phyloP scores from a whole-genome alignment of 495 filamentous ascomycete species.

The Lindgomyces ingoldianus region DNA sequence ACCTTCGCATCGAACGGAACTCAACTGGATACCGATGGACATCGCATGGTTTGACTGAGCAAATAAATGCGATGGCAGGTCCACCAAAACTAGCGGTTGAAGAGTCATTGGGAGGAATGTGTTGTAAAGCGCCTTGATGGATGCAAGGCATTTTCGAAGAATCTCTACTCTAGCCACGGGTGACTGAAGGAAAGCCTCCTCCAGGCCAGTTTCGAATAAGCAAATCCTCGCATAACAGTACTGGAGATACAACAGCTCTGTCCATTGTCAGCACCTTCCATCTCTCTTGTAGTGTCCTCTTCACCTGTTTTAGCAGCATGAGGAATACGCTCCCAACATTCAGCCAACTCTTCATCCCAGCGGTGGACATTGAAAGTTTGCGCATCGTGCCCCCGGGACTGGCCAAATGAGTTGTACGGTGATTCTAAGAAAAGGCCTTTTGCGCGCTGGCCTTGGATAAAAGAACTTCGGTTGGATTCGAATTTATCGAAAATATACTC shows the following conservation, averaged over 20 bases:
- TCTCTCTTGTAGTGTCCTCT: not conserved
- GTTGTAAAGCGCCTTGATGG: not conserved
- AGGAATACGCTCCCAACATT: constrained; percentile 7
- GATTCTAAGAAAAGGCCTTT: not conserved
- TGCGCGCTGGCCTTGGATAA: not conserved
- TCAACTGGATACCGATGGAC: constrained; percentile 14
- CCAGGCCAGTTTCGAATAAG: constrained; percentile 7
- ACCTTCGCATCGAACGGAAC: constrained; percentile 10
- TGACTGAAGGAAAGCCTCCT: constrained; percentile 1
- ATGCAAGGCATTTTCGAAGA: not conserved
- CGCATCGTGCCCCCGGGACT: not conserved
- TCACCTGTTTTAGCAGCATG: constrained; percentile 1
- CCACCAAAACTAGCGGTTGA: not conserved
- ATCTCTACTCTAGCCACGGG: not conserved
- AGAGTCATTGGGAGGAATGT: constrained; percentile 7
- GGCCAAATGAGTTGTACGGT: not conserved
- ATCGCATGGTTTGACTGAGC: constrained; percentile 13
- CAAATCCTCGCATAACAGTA: constrained; percentile 10
- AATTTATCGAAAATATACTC: constrained; percentile 16
- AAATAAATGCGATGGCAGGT: constrained; percentile 8
- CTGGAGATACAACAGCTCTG: constrained; percentile 13
- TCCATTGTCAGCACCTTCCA: not conserved
- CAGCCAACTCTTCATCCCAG: not conserved
- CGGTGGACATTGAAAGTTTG: not conserved
- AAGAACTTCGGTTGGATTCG: not conserved